Percentiles rank a stretch among this genome's conserved stretches.
phyloP scores from a whole-genome alignment of 257 asterid genomes.

The Jaltomata sinuosa region DNA sequence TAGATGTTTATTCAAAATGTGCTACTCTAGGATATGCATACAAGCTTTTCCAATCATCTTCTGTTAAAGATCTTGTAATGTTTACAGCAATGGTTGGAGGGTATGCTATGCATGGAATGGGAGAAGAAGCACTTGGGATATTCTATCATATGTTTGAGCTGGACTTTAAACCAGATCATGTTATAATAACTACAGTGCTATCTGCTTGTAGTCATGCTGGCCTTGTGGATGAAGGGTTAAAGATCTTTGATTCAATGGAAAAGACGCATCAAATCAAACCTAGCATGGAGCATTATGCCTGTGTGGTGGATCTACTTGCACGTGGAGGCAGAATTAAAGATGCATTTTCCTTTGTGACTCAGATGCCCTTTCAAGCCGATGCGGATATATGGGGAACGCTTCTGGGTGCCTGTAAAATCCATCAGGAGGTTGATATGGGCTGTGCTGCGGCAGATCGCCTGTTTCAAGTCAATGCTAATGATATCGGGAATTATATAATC shows the following conservation, averaged over 20 bases:
- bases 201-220: constrained; percentile 89
- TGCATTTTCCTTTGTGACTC: constrained; percentile 44
- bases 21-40: constrained; percentile 51
- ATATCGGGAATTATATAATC: constrained; percentile 63
- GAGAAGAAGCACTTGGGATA: constrained; percentile 42
- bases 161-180: constrained; percentile 58
- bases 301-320: constrained; percentile 78
- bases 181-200: constrained; percentile 58
- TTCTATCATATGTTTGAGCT: constrained; percentile 50
- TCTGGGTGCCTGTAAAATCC: constrained; percentile 66
- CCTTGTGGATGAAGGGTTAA: constrained; percentile 56
- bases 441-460: constrained; percentile 38
- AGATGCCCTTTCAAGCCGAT: constrained; percentile 54
- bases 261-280: constrained; percentile 46
- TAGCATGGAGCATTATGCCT: constrained; percentile 69
- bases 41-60: constrained; percentile 51
- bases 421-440: constrained; percentile 56
- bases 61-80: constrained; percentile 50
- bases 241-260: constrained; percentile 47
- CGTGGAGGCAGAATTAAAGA: constrained; percentile 63
- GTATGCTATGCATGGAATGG: constrained; percentile 84
- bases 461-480: constrained; percentile 23
- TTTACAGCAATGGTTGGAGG: constrained; percentile 88
- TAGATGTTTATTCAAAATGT: constrained; percentile 69
- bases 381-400: constrained; percentile 67